Evolutionary conservation across 495 filamentous ascomycete genomes (phyloP).

Genomic region (Lophium mytilinum): DNA sequence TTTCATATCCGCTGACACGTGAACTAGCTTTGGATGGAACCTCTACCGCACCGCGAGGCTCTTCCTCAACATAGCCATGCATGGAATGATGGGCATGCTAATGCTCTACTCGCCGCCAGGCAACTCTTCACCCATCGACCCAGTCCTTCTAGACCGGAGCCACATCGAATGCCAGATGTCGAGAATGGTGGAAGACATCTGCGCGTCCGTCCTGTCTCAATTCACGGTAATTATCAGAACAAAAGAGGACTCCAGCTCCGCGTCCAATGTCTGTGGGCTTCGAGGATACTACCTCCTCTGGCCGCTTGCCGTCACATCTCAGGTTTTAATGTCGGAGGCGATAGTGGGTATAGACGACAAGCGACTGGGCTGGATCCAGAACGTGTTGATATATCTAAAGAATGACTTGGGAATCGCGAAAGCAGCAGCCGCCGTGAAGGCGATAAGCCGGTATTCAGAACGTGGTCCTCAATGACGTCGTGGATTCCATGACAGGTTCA

Average conservation of each 20-base stretch:
- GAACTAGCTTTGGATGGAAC: constrained; percentile 11
- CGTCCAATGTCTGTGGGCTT: constrained; percentile 10
- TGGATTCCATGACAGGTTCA: no score
- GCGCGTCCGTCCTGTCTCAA: constrained; percentile 7
- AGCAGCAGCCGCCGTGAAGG: neutral
- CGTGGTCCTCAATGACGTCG: no score
- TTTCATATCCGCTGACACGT: no score
- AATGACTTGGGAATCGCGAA: constrained; percentile 16
- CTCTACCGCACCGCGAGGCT: constrained; percentile 18
- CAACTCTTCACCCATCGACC: neutral
- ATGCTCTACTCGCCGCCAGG: neutral
- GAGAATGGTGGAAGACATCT: constrained; percentile 8
- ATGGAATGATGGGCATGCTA: constrained; percentile 14
- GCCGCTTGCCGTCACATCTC: constrained; percentile 6
- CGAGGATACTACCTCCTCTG: constrained; percentile 17
- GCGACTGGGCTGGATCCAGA: constrained; percentile 8
- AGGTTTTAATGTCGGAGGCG: neutral
- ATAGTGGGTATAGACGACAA: constrained; percentile 10
- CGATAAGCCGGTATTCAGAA: neutral
- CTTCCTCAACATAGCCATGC: constrained; percentile 7
- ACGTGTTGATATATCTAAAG: constrained; percentile 1
- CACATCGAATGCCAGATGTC: neutral
- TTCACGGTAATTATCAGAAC: constrained; percentile 11
- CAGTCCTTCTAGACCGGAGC: neutral
- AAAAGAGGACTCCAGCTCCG: constrained; percentile 1